These are phyloP conservation scores for Acacia melanoxylon DNA, from an alignment of 306 rosid genomes.

Conservation along the genomic window DNA sequence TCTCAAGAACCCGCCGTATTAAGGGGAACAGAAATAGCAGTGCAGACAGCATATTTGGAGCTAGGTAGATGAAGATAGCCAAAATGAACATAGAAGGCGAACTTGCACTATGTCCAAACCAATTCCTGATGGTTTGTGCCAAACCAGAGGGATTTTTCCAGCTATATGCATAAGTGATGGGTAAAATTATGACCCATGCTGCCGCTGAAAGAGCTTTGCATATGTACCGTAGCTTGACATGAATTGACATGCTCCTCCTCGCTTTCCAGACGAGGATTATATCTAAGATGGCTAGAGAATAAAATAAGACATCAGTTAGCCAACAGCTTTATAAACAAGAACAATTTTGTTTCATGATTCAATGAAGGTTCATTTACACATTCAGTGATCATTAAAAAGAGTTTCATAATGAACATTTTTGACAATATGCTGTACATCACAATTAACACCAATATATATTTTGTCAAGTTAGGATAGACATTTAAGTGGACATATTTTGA, in stretches of 20 bases:
- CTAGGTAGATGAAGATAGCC: conserved; percentile 76
- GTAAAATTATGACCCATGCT: conserved; percentile 87
- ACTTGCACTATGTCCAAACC: conserved; percentile 85
- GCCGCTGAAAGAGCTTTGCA: conserved; percentile 70
- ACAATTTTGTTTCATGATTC: conserved; percentile 21
- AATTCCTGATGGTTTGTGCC: conserved; percentile 75
- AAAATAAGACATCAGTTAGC: conserved; percentile 30
- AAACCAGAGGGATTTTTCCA: conserved; percentile 85
- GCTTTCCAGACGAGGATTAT: conserved; percentile 88
- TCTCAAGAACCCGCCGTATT: conserved; percentile 77
- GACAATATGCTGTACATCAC: neutral
- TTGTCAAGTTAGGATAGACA: neutral
- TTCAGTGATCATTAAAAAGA: neutral
- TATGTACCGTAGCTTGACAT: conserved; percentile 81
- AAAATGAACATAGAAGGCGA: conserved; percentile 92
- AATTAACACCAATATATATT: neutral
- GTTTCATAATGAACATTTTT: conserved; percentile 4
- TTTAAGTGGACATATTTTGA: neutral
- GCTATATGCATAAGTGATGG: conserved; percentile 85
- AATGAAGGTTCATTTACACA: conserved; percentile 12
- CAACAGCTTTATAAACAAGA: conserved; percentile 27
- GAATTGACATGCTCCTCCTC: conserved; percentile 70
- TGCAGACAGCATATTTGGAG: conserved; percentile 86
- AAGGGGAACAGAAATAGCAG: conserved; percentile 78
- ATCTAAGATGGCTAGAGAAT: conserved; percentile 79